These are phyloP conservation scores for Cercophora newfieldiana DNA, from an alignment of 495 filamentous ascomycete genomes.

Conservation along the genomic window DNA sequence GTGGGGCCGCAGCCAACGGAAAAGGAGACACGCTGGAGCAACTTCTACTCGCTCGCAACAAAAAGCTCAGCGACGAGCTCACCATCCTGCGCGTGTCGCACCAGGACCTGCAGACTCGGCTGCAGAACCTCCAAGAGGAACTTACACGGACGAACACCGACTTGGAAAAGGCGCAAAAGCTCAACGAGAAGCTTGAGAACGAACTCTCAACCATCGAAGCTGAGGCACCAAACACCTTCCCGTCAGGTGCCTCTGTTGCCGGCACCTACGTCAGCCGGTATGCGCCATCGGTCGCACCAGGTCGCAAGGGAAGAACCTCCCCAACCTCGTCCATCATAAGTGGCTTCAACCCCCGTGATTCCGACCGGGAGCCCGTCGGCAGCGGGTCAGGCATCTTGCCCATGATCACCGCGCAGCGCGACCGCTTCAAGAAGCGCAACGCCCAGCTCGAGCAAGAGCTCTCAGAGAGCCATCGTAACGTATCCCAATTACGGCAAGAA, in stretches of 20 bases:
- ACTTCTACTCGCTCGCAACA: conserved; percentile 87
- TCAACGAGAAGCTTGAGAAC: conserved; percentile 88
- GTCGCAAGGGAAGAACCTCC: conserved; percentile 65
- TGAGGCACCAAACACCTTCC: conserved; percentile 78
- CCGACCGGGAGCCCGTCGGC: conserved; percentile 68
- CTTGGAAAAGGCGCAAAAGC: conserved; percentile 77
- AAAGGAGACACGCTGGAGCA: conserved; percentile 87
- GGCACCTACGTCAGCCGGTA: conserved; percentile 88
- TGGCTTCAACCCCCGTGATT: conserved; percentile 79
- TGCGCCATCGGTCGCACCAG: conserved; percentile 68
- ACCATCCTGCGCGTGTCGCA: conserved; percentile 91
- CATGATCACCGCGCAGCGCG: conserved; percentile 96
- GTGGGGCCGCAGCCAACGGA: conserved; percentile 53
- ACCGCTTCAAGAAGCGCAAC: conserved; percentile 97
- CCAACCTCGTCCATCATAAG: conserved; percentile 98
- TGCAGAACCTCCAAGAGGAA: conserved; percentile 79
- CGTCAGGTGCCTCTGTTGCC: conserved; percentile 84
- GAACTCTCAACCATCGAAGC: conserved; percentile 86
- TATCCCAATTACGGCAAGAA: conserved; percentile 87
- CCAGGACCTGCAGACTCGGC: conserved; percentile 80
- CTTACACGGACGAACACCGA: conserved; percentile 81
- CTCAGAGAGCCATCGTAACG: conserved; percentile 73
- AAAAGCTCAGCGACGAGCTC: conserved; percentile 91
- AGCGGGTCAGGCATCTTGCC: conserved; percentile 90
- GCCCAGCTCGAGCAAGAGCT: conserved; percentile 88